These are phyloP conservation scores for Russula brevipes DNA, from an alignment of 768 basidiomycete genomes.

Conservation along the genomic window DNA sequence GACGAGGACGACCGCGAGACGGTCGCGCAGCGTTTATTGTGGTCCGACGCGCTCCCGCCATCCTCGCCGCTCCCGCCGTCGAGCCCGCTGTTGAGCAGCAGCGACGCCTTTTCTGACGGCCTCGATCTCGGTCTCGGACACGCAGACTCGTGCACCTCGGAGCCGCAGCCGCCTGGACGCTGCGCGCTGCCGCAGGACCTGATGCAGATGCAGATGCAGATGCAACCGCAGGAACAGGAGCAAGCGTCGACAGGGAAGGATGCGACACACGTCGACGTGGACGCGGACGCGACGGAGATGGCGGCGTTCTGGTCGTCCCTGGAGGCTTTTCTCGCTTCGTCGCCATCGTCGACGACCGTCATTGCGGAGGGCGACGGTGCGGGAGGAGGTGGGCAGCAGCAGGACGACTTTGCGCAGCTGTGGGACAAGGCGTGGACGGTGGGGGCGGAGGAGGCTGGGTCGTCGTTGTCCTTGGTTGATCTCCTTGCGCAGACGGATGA, in stretches of 20 bases:
- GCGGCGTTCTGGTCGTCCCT: constrained; percentile 14
- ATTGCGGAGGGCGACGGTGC: background rate
- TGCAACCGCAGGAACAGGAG: too few species aligned
- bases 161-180: background rate
- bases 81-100: constrained; percentile 33
- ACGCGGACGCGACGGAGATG: constrained; percentile 7
- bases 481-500: constrained; percentile 2
- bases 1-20: constrained; percentile 13
- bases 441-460: background rate
- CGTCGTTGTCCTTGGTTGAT: background rate
- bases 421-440: background rate
- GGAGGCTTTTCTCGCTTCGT: constrained; percentile 14
- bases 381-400: background rate
- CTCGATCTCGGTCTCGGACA: constrained; percentile 15
- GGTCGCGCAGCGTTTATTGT: constrained; percentile 24
- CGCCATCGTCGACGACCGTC: background rate
- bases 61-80: constrained; percentile 35
- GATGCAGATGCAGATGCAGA: too few species aligned
- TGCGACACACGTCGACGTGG: background rate
- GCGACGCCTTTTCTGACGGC: constrained; percentile 27
- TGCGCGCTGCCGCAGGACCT: background rate
- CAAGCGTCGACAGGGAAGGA: too few species aligned
- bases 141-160: background rate
- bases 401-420: constrained; percentile 2
- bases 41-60: constrained; percentile 30